These are phyloP conservation scores for Stagonosporopsis tanaceti DNA, from an alignment of 2,329 filamentous ascomycete species.

Conservation along the genomic window DNA sequence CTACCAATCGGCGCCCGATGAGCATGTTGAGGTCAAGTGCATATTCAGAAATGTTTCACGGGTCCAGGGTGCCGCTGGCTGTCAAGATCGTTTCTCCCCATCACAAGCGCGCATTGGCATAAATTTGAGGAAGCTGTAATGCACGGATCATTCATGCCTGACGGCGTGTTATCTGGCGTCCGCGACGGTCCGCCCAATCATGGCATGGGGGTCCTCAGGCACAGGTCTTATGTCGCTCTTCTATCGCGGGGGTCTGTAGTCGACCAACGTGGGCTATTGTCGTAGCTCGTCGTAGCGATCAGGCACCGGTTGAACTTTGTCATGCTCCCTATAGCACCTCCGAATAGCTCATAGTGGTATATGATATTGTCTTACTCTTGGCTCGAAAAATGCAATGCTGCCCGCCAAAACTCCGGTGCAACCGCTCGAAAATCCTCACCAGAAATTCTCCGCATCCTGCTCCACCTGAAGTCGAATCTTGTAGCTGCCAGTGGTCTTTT, in stretches of 20 bases:
- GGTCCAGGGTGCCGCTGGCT: conserved; percentile 1
- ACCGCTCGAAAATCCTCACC: conserved; percentile 27
- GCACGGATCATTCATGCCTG: conserved; percentile 17
- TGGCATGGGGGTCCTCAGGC: background rate
- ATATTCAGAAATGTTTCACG: conserved; percentile 15
- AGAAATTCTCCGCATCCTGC: conserved; percentile 42
- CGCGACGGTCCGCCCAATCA: conserved; percentile 8
- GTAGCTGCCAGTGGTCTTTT: conserved; percentile 29
- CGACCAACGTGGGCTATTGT: conserved; percentile 6
- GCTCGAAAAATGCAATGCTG: background rate
- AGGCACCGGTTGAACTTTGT: conserved; percentile 6
- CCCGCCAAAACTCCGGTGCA: background rate
- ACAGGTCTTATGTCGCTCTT: conserved; percentile 2
- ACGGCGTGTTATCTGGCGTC: background rate
- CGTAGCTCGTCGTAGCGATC: background rate
- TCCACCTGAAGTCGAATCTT: conserved; percentile 20
- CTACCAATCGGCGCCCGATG: conserved; percentile 17
- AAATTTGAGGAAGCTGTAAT: conserved; percentile 19
- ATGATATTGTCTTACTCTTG: background rate
- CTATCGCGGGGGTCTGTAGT: conserved; percentile 14
- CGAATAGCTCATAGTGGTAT: background rate
- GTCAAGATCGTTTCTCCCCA: conserved; percentile 3
- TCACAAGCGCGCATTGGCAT: conserved; percentile 5
- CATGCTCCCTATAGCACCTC: background rate
- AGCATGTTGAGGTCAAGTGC: conserved; percentile 10